Evolutionary conservation across 23 red algal genomes (phyloP), one percentile per base, ranked within the genome.

Genomic region (Cyanidium caldarium): DNA sequence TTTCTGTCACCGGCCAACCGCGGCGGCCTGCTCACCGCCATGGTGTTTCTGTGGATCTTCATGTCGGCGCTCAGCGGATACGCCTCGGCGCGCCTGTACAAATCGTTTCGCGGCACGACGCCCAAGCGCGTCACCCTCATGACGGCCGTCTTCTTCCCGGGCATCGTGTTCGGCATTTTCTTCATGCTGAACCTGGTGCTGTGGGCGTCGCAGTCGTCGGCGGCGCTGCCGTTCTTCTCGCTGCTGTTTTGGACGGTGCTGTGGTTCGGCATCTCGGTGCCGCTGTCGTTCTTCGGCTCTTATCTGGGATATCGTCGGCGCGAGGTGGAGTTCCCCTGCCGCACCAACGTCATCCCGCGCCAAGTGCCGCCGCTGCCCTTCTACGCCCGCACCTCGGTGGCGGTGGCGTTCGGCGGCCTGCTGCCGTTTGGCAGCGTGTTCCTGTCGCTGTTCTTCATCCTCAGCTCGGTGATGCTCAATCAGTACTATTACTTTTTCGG

Each of bases 1-100:
- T 87, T 94, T 46, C 65, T 94, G 39, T 94, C 89, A 20, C 89
- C 89, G 5, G 89, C 89, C n/a, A 94, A 94, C 57, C 82, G 92
- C 21, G 89, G 89, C 30, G 82, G 83, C n/a, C 73, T 94, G 13
- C 66, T 94, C 33, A 94, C 79, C 14, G 79, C 83, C 0, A 66
- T 87, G 82, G 45, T 86, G 2, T 42, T 73, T 10, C 67, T 94
- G 25, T 94, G 77, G 77, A 71, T 87, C 14, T 41, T 94, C 2
- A 76, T 78, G 37, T 72, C 72, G 2, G 42, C 75, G 0, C 71
- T 86, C 44, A 46, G 81, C 13, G 89, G 89, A 19, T 94, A 79
- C 46, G 25, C 57, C 2, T 39, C 82, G 33, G 72, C 89, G 16
- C 43, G 77, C 21, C 38, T 94, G 14, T 94, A 87, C 57, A 74